Evolutionary conservation across 2,329 filamentous ascomycete genomes (phyloP), one percentile per base, ranked within the genome.

Genomic region (Neonectria magnoliae): DNA sequence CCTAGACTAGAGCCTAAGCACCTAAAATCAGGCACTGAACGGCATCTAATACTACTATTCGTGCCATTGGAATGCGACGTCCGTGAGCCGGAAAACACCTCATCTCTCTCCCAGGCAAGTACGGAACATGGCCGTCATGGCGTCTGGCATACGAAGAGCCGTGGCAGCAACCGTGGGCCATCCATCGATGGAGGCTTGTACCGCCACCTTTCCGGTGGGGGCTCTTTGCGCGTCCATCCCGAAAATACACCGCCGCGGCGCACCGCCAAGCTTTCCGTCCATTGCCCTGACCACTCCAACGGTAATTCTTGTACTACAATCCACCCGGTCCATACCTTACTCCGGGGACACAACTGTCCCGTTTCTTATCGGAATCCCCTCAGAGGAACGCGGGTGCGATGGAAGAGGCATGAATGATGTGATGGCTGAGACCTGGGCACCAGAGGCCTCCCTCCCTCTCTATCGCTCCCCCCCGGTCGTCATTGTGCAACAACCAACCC

Each of bases 221-320:
- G 42, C 18, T 10, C 42, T 10, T 47, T 50, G 47, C 54, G 14
- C 50, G 48, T 55, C 54, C 60, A 36, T 38, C 14, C 33, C 60
- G 55, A 58, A 18, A 51, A 54, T 33, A 63, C 60, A 63, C 60
- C 47, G 60, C 55, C 60, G 60, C 55, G n/a, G 36, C 36, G 14
- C 6, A 54, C 41, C 48, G 54, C 60, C 60, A 62, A 62, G 60
- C 52, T 25, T 25, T 25, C 25, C 25, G 25, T 25, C 25, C 25
- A 25, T 25, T 25, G 25, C 25, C 25, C 47, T 51, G 48, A 42
- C 54, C 53, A 58, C 50, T 58, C 55, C 60, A 63, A 63, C 60
- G 60, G 60, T 58, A 63, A 54, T 63, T 54, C 48, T 63, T n/a
- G 58, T 61, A 38, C n/a, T 22, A 36, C 18, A 25, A 25, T 25